A percentile compares a stretch with the other conserved stretches of the same genome.
phyloP scores from a whole-genome alignment of 1,284 basidiomycete genomes.

The Pholiota adiposa region DNA sequence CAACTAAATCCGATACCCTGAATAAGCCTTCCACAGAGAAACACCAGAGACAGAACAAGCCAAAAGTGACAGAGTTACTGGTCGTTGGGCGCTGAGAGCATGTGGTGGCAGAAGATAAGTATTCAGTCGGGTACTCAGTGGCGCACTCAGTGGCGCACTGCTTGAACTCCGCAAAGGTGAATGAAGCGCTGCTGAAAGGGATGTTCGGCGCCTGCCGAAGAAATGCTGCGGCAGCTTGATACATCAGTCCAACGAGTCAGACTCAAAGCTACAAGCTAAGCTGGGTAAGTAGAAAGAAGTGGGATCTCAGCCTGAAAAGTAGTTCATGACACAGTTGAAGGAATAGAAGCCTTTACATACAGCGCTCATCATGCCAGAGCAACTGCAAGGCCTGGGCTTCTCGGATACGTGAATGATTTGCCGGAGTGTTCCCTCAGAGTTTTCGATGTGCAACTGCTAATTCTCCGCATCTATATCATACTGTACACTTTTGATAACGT shows the following conservation, averaged over 20 bases:
- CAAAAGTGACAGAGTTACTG: not conserved
- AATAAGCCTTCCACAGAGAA: not conserved
- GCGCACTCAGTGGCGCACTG: not conserved
- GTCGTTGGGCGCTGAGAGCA: not conserved
- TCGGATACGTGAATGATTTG: not conserved
- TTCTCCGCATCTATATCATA: slow-evolving; percentile 1
- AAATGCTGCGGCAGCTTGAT: not conserved
- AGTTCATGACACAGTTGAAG: not conserved
- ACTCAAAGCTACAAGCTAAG: not conserved
- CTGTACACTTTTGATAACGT: slow-evolving; percentile 7
- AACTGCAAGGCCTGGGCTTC: not conserved
- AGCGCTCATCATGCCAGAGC: not conserved
- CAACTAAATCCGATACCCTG: not conserved
- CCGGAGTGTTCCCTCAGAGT: not conserved
- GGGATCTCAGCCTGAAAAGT: not conserved
- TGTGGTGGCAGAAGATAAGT: not conserved
- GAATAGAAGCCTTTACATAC: not conserved
- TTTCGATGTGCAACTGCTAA: not conserved
- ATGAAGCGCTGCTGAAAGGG: not conserved
- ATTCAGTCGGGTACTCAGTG: not conserved
- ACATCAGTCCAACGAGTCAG: not conserved
- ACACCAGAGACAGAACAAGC: not conserved
- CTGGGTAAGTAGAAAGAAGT: not conserved
- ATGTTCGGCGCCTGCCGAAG: not conserved
- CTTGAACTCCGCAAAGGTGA: not conserved